Base-by-base conservation (phyloP, 176 grass and related monocot species). In the Alloteropsis semialata region DNA sequence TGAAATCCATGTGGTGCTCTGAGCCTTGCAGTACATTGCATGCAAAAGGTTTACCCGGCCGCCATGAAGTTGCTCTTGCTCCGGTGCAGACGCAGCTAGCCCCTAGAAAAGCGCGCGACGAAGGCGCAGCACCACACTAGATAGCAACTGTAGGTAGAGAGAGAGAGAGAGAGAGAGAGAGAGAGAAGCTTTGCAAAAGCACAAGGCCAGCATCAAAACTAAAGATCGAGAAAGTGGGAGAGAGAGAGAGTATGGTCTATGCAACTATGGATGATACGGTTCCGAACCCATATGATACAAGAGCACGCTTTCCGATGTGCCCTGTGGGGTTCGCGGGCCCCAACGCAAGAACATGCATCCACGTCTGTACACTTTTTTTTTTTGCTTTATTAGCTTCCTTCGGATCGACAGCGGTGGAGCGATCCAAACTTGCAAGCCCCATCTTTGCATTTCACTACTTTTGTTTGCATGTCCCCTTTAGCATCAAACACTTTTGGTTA, bases 241-340 rank as follows among this genome's bases (percentile, higher is more conserved):
- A 66, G 74, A 42, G 36, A 41, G 16, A 10, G 21, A 15, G 28
- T 13, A 10, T 5, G 4, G 8, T n/a, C 15, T 22, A 21, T 24
- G n/a, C 8, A 72, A 9, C 57, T 25, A 63, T 79, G 59, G 22
- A 85, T 65, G 22, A 85, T 65, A 42, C 37, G 68, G 69, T 24
- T 27, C 22, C 13, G 64, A 85, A 28, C 21, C 16, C 45, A 19
- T 82, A 85, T 56, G 72, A 77, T 85, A 85, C 82, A 61, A 72
- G n/a, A 28, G 78, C 83, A 78, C 78, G 72, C 88, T 86, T 86
- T 90, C 73, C 72, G 6, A 90, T 65, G 72, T 62, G 75, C 29
- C 29, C 5, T 84, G 58, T 75, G 71, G 70, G 80, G 72, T 64
- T 80, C 21, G 36, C 33, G 12, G 63, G 80, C 22, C 74, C 86